These are phyloP conservation scores for Pyrrhoderma noxium DNA, from an alignment of 1,284 basidiomycete genomes.

Conservation along the genomic window DNA sequence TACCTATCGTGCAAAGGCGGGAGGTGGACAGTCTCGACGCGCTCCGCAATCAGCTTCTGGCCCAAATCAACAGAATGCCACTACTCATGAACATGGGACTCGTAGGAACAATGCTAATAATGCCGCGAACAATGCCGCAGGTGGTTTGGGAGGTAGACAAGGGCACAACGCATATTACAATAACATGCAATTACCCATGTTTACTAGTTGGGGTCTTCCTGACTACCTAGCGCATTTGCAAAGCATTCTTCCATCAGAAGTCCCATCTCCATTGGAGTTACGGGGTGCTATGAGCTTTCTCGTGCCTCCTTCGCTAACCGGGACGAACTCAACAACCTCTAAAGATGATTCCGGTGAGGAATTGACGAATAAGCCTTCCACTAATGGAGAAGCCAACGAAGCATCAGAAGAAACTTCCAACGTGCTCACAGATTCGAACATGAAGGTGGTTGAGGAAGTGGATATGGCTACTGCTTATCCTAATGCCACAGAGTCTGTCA, in stretches of 20 bases:
- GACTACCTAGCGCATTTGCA: conserved; percentile 90
- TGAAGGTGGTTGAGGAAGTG: not conserved
- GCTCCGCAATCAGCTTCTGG: conserved; percentile 11
- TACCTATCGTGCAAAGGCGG: conserved; percentile 43
- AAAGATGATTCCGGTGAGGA: not conserved
- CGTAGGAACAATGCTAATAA: conserved; percentile 35
- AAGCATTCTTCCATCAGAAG: conserved; percentile 72
- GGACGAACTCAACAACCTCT: conserved; percentile 1
- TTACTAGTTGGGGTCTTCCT: conserved; percentile 84
- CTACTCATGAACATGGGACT: conserved; percentile 37
- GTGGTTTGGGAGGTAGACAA: conserved; percentile 5
- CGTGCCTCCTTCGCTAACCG: no score
- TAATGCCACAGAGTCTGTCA: conserved; percentile 15
- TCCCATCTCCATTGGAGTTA: conserved; percentile 72
- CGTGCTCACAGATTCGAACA: conserved; percentile 16
- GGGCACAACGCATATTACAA: conserved; percentile 42
- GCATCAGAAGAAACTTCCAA: conserved; percentile 25
- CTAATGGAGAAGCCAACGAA: conserved; percentile 16
- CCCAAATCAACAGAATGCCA: conserved; percentile 12
- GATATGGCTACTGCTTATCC: not conserved
- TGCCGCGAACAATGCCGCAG: conserved; percentile 2
- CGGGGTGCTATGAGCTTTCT: conserved; percentile 30
- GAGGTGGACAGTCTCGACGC: conserved; percentile 12
- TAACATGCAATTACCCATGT: conserved; percentile 66
- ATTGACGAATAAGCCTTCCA: not conserved